Evolutionary conservation across 148 eudicot species (phyloP), one percentile per base, ranked within the genome.

Genomic region (Camellia granthamiana): DNA sequence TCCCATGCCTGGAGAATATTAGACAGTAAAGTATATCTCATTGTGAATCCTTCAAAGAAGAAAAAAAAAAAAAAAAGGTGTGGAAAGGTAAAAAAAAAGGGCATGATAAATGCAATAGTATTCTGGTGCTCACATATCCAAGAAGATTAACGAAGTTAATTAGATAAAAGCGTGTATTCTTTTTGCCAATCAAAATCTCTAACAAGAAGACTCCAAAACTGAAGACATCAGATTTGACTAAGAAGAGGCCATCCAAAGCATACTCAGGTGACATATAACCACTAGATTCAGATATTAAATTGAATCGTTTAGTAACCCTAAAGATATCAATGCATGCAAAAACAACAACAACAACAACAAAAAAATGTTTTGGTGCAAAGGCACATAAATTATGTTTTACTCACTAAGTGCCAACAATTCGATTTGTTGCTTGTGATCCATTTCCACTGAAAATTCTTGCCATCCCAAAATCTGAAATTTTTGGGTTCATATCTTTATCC

Each of bases 331-430:
- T 68, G 4, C 6, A 2, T 41, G 51, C 10, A 43, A 46, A 5
- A 68, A 41, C 42, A 30, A 30, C 38, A 30, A 30, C 38, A 30
- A 30, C 38, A 30, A 30, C 30, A 23, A 23, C 38, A 30, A 30
- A 30, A 68, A 42, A 2, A 1, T 68, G 51, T 13, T 41, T 67
- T 4, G 23, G 47, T 41, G n/a, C 47, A 67, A 41, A 67, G 70
- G 7, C 14, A 14, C 18, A 18, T 41, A 19, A 44, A 43, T 6
- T 43, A 7, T 44, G 52, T 67, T 41, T 67, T 46, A 58, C 82
- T 81, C 73, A 85, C 87, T 81, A 78, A 60, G 84, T 81, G 61
- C 87, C 87, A 11, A 84, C 54, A 51, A 81, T 84, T 64, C 77
- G 43, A 21, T 68, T 81, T 30, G 84, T 82, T 43, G 61, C 80